Conservation (phyloP, 2,329 filamentous ascomycete genomes). For the Geosmithia putterillii region DNA sequence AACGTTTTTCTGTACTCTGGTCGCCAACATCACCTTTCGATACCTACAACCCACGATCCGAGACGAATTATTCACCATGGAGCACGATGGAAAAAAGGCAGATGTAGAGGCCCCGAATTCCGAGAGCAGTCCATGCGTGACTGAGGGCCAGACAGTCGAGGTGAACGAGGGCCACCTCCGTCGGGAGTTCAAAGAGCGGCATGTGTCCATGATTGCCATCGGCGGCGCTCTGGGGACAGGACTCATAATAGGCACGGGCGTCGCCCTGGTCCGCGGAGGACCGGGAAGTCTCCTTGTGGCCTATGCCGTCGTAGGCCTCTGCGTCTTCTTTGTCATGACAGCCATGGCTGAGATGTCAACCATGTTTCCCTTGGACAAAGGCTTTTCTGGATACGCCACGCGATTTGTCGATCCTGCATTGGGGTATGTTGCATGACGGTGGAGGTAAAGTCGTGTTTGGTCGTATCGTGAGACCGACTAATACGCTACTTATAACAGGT, state of each 20-base stretch:
- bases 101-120: too few species aligned
- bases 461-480: neutral
- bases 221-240: slow-evolving; percentile 23
- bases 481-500: slow-evolving; percentile 9
- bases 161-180: slow-evolving; percentile 2
- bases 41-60: too few species aligned
- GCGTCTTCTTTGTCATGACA: slow-evolving; percentile 45
- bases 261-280: slow-evolving; percentile 33
- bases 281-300: slow-evolving; percentile 24
- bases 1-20: too few species aligned
- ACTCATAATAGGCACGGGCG: slow-evolving; percentile 39
- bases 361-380: slow-evolving; percentile 13
- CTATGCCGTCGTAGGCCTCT: slow-evolving; percentile 28
- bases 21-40: too few species aligned
- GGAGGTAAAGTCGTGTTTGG: too few species aligned
- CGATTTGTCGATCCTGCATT: slow-evolving; percentile 17
- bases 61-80: too few species aligned
- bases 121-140: too few species aligned
- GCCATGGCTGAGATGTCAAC: slow-evolving; percentile 21
- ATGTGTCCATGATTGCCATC: slow-evolving; percentile 23
- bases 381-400: slow-evolving; percentile 15
- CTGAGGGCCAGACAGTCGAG: too few species aligned
- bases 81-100: too few species aligned
- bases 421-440: slow-evolving; percentile 12
- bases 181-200: slow-evolving; percentile 13